Percentiles rank a stretch among this genome's conserved stretches.
Evolutionary conservation across 352 stramenopile species (phyloP).

Genomic region (Aphanomyces invadans): DNA sequence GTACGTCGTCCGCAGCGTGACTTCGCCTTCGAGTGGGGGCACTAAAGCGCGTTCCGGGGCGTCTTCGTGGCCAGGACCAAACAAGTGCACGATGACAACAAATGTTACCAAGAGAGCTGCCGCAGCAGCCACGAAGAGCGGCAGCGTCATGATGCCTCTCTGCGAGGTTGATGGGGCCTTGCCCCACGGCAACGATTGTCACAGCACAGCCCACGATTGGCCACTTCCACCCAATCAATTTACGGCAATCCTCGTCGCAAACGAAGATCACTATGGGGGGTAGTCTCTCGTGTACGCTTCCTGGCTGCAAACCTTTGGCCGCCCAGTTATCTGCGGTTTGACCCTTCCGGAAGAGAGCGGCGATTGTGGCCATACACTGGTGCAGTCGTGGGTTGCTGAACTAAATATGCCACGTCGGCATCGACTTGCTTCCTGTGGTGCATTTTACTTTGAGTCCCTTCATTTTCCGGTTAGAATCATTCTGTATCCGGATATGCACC

Average conservation of each 20-base stretch:
- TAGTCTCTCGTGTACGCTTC: no score
- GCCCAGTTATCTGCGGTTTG: no score
- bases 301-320: no score
- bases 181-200: no score
- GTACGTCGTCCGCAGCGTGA: constrained; percentile 1
- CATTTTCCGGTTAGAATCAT: constrained; percentile 31
- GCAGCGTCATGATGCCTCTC: background rate
- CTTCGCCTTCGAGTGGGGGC: background rate
- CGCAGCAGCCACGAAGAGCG: background rate
- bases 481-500: background rate
- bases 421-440: no score
- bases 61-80: constrained; percentile 15
- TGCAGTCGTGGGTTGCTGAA: no score
- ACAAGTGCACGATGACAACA: background rate
- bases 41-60: background rate
- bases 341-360: no score
- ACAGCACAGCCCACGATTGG: background rate
- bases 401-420: no score
- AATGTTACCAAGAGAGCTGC: background rate
- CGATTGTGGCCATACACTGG: no score
- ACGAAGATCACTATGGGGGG: no score
- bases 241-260: background rate
- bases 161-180: background rate
- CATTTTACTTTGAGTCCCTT: no score
- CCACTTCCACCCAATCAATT: background rate